These are phyloP conservation scores for Nemania abortiva DNA, from an alignment of 2,329 filamentous ascomycete species.

Conservation along the genomic window DNA sequence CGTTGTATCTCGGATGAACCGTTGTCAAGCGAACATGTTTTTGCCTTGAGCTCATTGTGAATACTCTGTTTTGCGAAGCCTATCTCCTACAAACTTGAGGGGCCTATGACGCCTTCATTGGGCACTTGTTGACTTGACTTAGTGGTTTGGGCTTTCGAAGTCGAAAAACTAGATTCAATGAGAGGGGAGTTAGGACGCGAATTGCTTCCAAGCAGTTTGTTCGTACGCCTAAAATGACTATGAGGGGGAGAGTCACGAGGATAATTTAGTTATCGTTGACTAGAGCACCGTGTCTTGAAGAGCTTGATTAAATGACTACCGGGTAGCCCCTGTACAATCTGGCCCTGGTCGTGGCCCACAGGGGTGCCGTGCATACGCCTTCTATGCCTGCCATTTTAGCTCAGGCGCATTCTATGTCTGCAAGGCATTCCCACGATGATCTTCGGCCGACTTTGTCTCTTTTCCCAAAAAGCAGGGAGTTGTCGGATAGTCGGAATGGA, in stretches of 20 bases:
- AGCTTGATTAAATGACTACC: slow-evolving; percentile 35
- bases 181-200: neutral
- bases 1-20: slow-evolving; percentile 5
- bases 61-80: slow-evolving; percentile 1
- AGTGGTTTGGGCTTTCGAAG: neutral
- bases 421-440: slow-evolving; percentile 37
- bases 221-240: slow-evolving; percentile 9
- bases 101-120: neutral
- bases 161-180: neutral
- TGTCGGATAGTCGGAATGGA: slow-evolving; percentile 24
- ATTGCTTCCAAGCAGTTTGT: slow-evolving; percentile 4
- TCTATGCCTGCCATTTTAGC: slow-evolving; percentile 36
- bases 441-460: slow-evolving; percentile 21
- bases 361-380: slow-evolving; percentile 27
- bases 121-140: neutral
- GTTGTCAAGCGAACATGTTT: slow-evolving; percentile 7
- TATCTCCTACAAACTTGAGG: neutral
- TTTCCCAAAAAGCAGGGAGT: slow-evolving; percentile 20
- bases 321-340: slow-evolving; percentile 31
- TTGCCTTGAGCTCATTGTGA: neutral
- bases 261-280: slow-evolving; percentile 21
- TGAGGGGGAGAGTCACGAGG: slow-evolving; percentile 16
- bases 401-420: slow-evolving; percentile 35
- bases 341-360: slow-evolving; percentile 16
- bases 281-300: slow-evolving; percentile 18